Evolutionary conservation across 1,284 basidiomycete genomes (phyloP), one percentile per base, ranked within the genome.

Genomic region (Psilocybe mexicana): DNA sequence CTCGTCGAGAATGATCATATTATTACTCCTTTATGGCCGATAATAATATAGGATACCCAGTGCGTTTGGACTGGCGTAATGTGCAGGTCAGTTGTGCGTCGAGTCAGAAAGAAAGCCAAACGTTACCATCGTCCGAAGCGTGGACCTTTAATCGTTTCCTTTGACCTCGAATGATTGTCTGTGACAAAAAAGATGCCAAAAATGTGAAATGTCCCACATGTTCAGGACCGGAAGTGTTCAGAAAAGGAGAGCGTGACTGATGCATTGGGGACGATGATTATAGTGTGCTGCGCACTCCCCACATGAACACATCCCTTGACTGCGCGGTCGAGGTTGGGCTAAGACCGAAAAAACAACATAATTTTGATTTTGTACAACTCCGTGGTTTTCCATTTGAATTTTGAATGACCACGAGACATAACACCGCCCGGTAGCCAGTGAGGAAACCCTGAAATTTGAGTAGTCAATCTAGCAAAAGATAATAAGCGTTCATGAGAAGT

Each of bases 1-100:
- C 43, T 61, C 60, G 43, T 59, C 30, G 28, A 64, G 43, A 26
- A 64, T 59, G 56, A 62, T 63, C 38, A 40, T 40, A 12, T 40
- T 40, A 5, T 40, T n/a, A 3, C 38, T 40, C 6, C 6, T 11
- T n/a, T n/a, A 12, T 6, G 10, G 10, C 3, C 38, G 38, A 12
- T 40, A 6, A 40, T 40, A 33, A 33, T 6, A 4, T 33, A 33
- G 30, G 1, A 6, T 33, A 4, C 4, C 4, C 30, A 33, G 30
- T 33, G 30, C 5, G 30, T 33, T 33, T 40, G 12, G 10, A 40
- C 38, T 40, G 38, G 6, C n/a, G 38, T 11, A 40, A n/a, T 42
- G 25, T 2, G 26, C 4, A 4, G 30, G 28, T 47, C 25, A 30
- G 26, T 18, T 1, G 5, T 14, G 24, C 35, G 36, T 18, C 18